Evolutionary conservation across 1,284 basidiomycete genomes (phyloP), one percentile per base, ranked within the genome.

Genomic region (Cutaneotrichosporon cutaneum): DNA sequence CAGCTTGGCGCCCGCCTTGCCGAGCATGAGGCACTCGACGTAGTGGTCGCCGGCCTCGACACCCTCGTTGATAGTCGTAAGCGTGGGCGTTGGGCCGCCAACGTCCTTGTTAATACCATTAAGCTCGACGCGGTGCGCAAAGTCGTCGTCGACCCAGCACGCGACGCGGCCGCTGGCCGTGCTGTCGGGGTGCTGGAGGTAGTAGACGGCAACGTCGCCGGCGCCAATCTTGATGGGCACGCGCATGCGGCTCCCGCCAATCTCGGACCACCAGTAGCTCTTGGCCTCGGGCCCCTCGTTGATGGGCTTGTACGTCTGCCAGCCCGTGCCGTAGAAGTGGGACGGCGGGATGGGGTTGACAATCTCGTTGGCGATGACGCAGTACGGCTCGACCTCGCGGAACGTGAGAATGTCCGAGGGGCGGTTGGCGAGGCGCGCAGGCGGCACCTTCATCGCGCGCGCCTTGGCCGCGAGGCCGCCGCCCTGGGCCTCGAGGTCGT

Each of bases 281-380:
- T 84, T 83, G 58, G 85, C 83, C 60, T 82, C 81, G 16, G 48
- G 57, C 14, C 45, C 45, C 16, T 67, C 57, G 47, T 79, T 80
- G 48, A 83, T 80, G 1, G 92, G 90, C 73, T 92, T 90, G 73
- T 85, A 84, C 1, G 86, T 85, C 60, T 84, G 82, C 93, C 94
- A 97, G 4, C 94, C 94, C 0, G 88, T 88, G 32, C 92, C 94
- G 64, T 88, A 89, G 80, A 97, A 96, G 68, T 94, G 81, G 36
- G 89, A 90, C 0, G 88, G 86, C 10, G 94, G 93, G 0, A 97
- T 83, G 1, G 94, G 94, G 81, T 96, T 96, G 77, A 96, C 90
- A 51, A 97, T 83, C 77, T 96, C 93, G 78, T 95, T 95, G 33
- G 94, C 94, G 21, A 87, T 89, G 1, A 90, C 92, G 78, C 94